These are phyloP conservation scores for Jacaranda copaia DNA, from an alignment of 257 asterid genomes.

Conservation along the genomic window DNA sequence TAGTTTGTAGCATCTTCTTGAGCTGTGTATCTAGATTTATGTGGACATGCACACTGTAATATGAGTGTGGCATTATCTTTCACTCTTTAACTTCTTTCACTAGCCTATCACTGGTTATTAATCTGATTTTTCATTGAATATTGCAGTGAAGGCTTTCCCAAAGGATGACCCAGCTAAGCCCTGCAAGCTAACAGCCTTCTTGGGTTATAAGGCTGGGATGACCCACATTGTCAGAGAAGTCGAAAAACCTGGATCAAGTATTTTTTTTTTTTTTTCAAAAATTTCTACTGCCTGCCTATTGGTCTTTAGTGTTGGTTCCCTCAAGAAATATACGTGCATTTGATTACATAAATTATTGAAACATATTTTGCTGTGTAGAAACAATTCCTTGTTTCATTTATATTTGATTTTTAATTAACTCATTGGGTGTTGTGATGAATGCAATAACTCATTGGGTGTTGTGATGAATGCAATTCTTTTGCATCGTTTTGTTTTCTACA, in stretches of 20 bases:
- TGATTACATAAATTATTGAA: background rate
- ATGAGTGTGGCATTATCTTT: background rate
- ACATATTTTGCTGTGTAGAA: background rate
- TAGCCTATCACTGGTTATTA: background rate
- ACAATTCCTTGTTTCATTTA: background rate
- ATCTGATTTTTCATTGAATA: slow-evolving; percentile 2
- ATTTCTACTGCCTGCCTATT: background rate
- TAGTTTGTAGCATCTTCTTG: background rate
- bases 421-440: background rate
- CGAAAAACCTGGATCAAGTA: slow-evolving; percentile 73
- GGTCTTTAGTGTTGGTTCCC: background rate
- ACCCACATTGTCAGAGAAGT: slow-evolving; percentile 72
- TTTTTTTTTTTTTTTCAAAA: background rate
- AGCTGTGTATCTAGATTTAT: background rate
- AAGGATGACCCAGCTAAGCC: slow-evolving; percentile 67
- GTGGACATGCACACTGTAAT: background rate
- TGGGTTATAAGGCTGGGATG: slow-evolving; percentile 74
- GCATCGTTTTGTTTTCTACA: no score
- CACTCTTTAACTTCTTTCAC: background rate
- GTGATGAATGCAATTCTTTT: background rate
- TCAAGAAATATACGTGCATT: background rate
- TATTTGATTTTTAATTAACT: background rate
- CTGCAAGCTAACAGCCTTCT: slow-evolving; percentile 60
- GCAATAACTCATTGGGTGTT: background rate
- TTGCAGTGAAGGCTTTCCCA: slow-evolving; percentile 75